Conservation (phyloP, 805 yeast genomes). For the Cyberlindnera bimundalis region DNA sequence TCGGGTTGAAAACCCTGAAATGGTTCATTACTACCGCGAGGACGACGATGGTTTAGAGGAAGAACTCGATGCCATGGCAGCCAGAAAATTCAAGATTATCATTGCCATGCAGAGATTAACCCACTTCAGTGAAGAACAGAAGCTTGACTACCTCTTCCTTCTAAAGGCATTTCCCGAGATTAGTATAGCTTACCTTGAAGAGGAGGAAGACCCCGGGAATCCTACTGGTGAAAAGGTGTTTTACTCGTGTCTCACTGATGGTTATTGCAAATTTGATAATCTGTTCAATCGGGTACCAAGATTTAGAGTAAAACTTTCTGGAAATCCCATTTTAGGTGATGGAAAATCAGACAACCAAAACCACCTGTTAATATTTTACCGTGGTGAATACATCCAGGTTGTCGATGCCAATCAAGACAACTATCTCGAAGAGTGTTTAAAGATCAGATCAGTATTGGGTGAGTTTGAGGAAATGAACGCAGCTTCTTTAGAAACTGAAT, state of each 20-base stretch:
- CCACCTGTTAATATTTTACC: conserved; percentile 75
- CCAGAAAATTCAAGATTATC: conserved; percentile 73
- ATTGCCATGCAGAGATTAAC: conserved; percentile 87
- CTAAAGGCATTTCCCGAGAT: conserved; percentile 71
- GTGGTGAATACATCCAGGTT: conserved; percentile 94
- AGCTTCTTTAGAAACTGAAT: conserved; percentile 49
- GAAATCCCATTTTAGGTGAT: conserved; percentile 94
- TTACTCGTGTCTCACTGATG: conserved; percentile 71
- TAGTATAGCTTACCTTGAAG: conserved; percentile 51
- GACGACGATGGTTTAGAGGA: conserved; percentile 55
- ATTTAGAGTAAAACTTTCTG: conserved; percentile 72
- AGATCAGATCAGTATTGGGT: conserved; percentile 80
- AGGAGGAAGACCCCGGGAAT: conserved; percentile 31
- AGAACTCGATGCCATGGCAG: conserved; percentile 70
- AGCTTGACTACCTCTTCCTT: conserved; percentile 62
- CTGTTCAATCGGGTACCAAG: conserved; percentile 58
- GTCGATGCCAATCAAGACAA: conserved; percentile 97
- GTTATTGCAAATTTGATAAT: conserved; percentile 49
- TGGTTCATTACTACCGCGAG: conserved; percentile 40
- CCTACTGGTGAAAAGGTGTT: conserved; percentile 29
- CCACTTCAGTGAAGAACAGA: conserved; percentile 61
- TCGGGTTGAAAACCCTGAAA: conserved; percentile 60
- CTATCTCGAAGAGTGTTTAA: conserved; percentile 89
- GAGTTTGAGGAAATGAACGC: conserved; percentile 84
- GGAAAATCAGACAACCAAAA: conserved; percentile 97